These are phyloP conservation scores for Glycine latifolia DNA, from an alignment of 306 rosid genomes.

Conservation along the genomic window DNA sequence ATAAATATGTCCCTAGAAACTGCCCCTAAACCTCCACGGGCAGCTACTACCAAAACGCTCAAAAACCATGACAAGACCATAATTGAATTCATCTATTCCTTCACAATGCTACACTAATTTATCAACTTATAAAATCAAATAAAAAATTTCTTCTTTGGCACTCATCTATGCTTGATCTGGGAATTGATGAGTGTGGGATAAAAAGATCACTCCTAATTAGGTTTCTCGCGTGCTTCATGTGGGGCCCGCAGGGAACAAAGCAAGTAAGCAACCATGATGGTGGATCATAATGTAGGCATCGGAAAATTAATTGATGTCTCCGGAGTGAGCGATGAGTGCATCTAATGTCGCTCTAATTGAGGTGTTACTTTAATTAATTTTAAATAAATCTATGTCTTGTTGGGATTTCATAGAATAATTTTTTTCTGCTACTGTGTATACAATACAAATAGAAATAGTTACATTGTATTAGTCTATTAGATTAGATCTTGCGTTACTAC, in stretches of 20 bases:
- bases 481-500: neutral
- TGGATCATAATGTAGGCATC: neutral
- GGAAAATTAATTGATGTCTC: conserved; percentile 20
- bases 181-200: too few relatives aligned
- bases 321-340: neutral
- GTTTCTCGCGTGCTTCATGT: conserved; percentile 41
- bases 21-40: neutral
- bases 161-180: too few relatives aligned
- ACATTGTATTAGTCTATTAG: neutral
- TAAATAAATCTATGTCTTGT: neutral
- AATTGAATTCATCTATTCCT: neutral
- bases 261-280: neutral
- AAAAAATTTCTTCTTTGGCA: too few relatives aligned
- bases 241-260: conserved; percentile 23
- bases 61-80: conserved; percentile 12
- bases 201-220: conserved; percentile 15
- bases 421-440: neutral
- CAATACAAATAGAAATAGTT: neutral
- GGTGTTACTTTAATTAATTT: neutral
- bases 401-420: neutral
- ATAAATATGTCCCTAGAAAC: conserved; percentile 50
- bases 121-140: neutral
- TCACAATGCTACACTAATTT: neutral
- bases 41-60: neutral
- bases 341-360: neutral